A percentile compares a stretch with the other conserved stretches of the same genome.
Conservation (phyloP, 2,329 filamentous ascomycete genomes). For the Xylaria digitata region DNA sequence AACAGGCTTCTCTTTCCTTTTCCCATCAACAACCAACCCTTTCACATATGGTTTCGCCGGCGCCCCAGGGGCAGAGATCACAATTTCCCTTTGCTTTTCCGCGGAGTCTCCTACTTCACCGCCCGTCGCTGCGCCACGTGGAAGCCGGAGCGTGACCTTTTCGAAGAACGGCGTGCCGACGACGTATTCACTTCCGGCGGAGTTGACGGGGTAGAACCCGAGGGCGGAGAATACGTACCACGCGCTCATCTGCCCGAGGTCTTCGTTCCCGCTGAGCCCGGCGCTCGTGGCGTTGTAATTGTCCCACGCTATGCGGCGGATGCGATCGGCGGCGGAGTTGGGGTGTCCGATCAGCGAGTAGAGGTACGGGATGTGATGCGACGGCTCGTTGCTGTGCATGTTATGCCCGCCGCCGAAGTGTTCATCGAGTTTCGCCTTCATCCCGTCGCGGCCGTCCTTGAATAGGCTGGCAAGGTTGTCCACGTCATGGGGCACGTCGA, state of each 20-base stretch:
- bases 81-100: slow-evolving; percentile 46
- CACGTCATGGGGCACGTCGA: slow-evolving; percentile 60
- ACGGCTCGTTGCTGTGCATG: slow-evolving; percentile 61
- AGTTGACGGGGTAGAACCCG: slow-evolving; percentile 60
- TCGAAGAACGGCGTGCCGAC: slow-evolving; percentile 61
- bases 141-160: slow-evolving; percentile 54
- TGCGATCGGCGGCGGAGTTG: slow-evolving; percentile 52
- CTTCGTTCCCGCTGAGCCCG: slow-evolving; percentile 60
- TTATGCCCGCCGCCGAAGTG: slow-evolving; percentile 60
- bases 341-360: slow-evolving; percentile 58
- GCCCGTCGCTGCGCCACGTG: slow-evolving; percentile 47
- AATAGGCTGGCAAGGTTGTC: slow-evolving; percentile 56
- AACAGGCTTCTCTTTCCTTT: slow-evolving; percentile 48
- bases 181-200: slow-evolving; percentile 58
- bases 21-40: slow-evolving; percentile 56
- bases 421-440: slow-evolving; percentile 57
- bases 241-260: slow-evolving; percentile 62
- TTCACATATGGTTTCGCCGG: slow-evolving; percentile 55
- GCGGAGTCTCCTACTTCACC: slow-evolving; percentile 35
- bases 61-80: slow-evolving; percentile 56
- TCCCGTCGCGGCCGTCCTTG: slow-evolving; percentile 48
- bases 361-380: slow-evolving; percentile 60
- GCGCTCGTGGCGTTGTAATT: slow-evolving; percentile 60
- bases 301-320: slow-evolving; percentile 53
- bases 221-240: slow-evolving; percentile 61